A percentile compares a stretch with the other conserved stretches of the same genome.
Evolutionary conservation across 495 filamentous ascomycete species (phyloP).

Genomic region (Niebla homalea): DNA sequence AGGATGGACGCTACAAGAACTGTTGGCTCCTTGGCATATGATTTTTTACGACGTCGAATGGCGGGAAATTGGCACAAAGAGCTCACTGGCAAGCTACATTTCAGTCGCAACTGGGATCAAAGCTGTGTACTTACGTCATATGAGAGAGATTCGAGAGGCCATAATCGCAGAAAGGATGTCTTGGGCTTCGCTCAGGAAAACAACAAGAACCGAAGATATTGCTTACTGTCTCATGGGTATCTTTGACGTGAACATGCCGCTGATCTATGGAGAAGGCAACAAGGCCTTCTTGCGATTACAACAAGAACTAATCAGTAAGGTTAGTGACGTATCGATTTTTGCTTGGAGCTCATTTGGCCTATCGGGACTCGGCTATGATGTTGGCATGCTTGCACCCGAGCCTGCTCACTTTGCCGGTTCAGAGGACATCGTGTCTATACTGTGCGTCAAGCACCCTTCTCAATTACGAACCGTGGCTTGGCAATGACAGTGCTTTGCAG

Average conservation of each 20-base stretch:
- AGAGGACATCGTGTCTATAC: no score
- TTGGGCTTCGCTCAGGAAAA: conserved; percentile 16
- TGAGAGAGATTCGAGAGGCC: no score
- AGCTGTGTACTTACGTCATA: no score
- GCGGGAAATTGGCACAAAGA: conserved; percentile 15
- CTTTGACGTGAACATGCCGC: conserved; percentile 19
- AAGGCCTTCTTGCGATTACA: conserved; percentile 16
- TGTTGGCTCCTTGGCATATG: conserved; percentile 19
- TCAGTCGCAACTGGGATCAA: conserved; percentile 14
- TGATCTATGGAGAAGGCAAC: conserved; percentile 18
- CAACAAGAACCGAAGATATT: conserved; percentile 15
- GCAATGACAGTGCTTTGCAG: no score
- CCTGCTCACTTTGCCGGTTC: no score
- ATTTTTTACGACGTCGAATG: conserved; percentile 16
- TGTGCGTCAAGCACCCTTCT: no score
- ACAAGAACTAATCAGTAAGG: conserved; percentile 15
- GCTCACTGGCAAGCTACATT: conserved; percentile 7
- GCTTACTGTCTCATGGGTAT: conserved; percentile 20
- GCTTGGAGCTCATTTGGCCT: conserved; percentile 8
- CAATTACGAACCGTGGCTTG: no score
- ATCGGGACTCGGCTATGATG: background rate
- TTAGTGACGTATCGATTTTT: conserved; percentile 15
- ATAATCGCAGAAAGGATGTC: conserved; percentile 14
- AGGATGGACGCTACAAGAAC: conserved; percentile 27
- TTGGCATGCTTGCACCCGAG: no score